phyloP scores from a whole-genome alignment of 176 grass and related monocot genomes.

The Paspalum notatum region DNA sequence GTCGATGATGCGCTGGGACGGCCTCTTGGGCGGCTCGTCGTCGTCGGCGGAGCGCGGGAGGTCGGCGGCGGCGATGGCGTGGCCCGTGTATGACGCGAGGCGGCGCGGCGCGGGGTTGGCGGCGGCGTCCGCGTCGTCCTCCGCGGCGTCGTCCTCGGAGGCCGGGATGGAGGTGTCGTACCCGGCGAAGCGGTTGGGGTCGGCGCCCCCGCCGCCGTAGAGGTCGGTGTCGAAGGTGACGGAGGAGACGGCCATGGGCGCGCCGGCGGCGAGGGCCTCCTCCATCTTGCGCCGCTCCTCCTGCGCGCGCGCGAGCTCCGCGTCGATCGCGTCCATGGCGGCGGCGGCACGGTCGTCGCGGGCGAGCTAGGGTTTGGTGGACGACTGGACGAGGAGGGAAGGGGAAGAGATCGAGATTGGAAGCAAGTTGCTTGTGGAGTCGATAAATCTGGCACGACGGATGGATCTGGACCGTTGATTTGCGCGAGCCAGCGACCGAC shows the following conservation, averaged over 20 bases:
- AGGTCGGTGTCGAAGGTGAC: slow-evolving; percentile 95
- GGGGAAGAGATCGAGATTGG: background rate
- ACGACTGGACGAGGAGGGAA: background rate
- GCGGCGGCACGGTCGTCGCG: background rate
- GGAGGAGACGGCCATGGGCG: slow-evolving; percentile 57
- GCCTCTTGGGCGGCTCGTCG: slow-evolving; percentile 59
- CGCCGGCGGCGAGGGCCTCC: slow-evolving; percentile 51
- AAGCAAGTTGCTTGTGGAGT: too few species aligned
- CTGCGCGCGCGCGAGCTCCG: slow-evolving; percentile 79
- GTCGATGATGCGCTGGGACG: slow-evolving; percentile 83
- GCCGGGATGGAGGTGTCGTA: slow-evolving; percentile 95
- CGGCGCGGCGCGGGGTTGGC: slow-evolving; percentile 60
- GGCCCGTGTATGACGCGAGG: slow-evolving; percentile 77
- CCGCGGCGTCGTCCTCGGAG: slow-evolving; percentile 67
- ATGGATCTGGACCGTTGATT: slow-evolving; percentile 6
- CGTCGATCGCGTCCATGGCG: slow-evolving; percentile 76
- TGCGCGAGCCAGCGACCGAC: background rate
- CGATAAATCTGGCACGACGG: background rate
- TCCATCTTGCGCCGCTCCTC: slow-evolving; percentile 89
- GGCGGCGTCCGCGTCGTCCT: slow-evolving; percentile 45
- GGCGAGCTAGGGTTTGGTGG: slow-evolving; percentile 25
- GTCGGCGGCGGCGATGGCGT: slow-evolving; percentile 64
- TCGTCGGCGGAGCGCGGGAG: slow-evolving; percentile 65
- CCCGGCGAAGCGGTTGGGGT: slow-evolving; percentile 79
- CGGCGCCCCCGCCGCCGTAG: slow-evolving; percentile 71